Percentiles rank a stretch among this genome's conserved stretches.
Conservation (phyloP, 2,329 filamentous ascomycete genomes). For the Talaromyces islandicus region DNA sequence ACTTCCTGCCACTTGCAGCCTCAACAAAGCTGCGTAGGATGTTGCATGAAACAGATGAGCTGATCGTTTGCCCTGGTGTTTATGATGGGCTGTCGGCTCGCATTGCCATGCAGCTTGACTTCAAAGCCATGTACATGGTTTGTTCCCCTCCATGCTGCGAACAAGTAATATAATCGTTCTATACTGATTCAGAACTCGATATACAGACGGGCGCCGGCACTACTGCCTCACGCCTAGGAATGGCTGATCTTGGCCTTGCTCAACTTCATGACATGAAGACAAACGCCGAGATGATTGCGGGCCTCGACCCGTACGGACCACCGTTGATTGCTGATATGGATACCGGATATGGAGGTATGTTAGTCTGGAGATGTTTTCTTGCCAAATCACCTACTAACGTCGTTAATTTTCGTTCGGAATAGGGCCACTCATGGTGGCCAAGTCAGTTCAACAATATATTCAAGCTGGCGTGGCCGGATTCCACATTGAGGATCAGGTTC, state of each 20-base stretch:
- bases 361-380: neutral
- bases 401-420: neutral
- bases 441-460: conserved; percentile 46
- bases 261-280: conserved; percentile 48
- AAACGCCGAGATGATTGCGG: conserved; percentile 53
- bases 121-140: conserved; percentile 41
- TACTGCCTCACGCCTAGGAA: conserved; percentile 42
- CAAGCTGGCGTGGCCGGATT: conserved; percentile 50
- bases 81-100: conserved; percentile 46
- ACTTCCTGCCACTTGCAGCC: conserved; percentile 4
- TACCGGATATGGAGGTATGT: conserved; percentile 44
- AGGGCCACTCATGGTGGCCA: conserved; percentile 44
- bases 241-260: conserved; percentile 47
- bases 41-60: conserved; percentile 12
- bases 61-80: conserved; percentile 45
- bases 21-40: conserved; percentile 8
- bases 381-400: neutral
- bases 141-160: neutral
- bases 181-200: neutral
- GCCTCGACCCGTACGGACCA: conserved; percentile 39
- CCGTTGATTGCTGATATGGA: conserved; percentile 52
- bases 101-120: conserved; percentile 5
- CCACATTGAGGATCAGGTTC: conserved; percentile 54
- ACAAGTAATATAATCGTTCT: neutral
- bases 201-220: conserved; percentile 47